Evolutionary conservation across 352 stramenopile species (phyloP), one percentile per base, ranked within the genome.

Genomic region (Stramenopiles sp.): DNA sequence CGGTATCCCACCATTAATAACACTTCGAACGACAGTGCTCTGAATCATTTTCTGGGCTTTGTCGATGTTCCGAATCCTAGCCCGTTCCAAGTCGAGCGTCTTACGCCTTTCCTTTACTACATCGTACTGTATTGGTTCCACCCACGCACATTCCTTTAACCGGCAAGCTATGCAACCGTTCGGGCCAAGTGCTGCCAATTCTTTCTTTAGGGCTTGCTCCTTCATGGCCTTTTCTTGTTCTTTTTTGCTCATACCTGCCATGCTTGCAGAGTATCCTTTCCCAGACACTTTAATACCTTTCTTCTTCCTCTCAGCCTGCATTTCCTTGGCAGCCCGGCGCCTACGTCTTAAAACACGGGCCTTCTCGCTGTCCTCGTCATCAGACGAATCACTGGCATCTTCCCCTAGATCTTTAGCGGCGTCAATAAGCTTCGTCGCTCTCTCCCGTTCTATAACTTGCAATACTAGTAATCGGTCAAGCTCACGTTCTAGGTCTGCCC

Each of bases 401-500:
- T 71, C 55, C 22, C 55, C 55, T 25, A 25, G 27, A 27, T 71
- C 55, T 71, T 71, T 71, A 27, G 22, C 27, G 22, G 55, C 55
- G 55, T 71, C 55, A 71, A 71, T 71, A 27, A 71, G 55, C 55
- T 71, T 71, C 22, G 55, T 71, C 27, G 55, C 55, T 27, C 55
- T 22, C 27, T 71, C 55, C 27, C 55, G 22, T 71, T 71, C 55
- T 44, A 80, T 27, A 22, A 97, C 90, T 82, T 97, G 93, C 44
- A 89, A 87, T 30, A 90, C 87, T 1, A 97, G 83, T 67, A 97
- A 81, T 0, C 89, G 86, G 86, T 97, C 92, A 7, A 97, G 87
- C 75, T 96, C 92, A 29, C 92, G 91, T 75, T 97, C 92, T 0
- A 97, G 87, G 80, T 97, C 92, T 1, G 92, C 81, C 0, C 91